phyloP scores from a whole-genome alignment of 129 eudicot species.

The Lactuca saligna region DNA sequence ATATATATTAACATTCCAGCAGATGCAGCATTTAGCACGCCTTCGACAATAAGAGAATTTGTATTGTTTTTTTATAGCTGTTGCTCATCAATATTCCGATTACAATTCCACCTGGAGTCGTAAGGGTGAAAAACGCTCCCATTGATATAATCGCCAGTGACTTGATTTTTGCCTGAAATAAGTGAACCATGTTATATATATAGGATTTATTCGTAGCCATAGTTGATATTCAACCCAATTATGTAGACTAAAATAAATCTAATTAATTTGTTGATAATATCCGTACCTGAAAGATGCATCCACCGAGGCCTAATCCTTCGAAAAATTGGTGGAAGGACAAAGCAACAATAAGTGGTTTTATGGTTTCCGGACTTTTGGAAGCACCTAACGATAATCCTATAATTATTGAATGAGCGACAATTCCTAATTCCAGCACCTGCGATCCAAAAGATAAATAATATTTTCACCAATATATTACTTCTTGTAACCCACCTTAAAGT shows the following conservation, averaged over 20 bases:
- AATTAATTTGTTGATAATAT: too few species aligned
- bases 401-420: slow-evolving; percentile 35
- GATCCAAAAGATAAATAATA: not conserved
- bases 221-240: too few species aligned
- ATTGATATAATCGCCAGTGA: slow-evolving; percentile 16
- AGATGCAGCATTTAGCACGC: slow-evolving; percentile 27
- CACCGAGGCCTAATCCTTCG: slow-evolving; percentile 44
- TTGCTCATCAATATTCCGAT: not conserved
- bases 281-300: slow-evolving; percentile 40
- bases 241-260: too few species aligned
- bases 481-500: too few species aligned
- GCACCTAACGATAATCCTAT: slow-evolving; percentile 38
- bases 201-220: too few species aligned
- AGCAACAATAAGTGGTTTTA: slow-evolving; percentile 39
- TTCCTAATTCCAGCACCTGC: slow-evolving; percentile 39
- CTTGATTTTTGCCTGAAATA: slow-evolving; percentile 34
- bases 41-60: slow-evolving; percentile 24
- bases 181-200: not conserved
- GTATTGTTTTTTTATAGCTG: slow-evolving; percentile 21
- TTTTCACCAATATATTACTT: not conserved
- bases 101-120: slow-evolving; percentile 35
- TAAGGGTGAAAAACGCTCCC: slow-evolving; percentile 37
- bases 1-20: slow-evolving; percentile 33
- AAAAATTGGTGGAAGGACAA: slow-evolving; percentile 38
- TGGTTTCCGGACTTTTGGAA: slow-evolving; percentile 30